These are phyloP conservation scores for Tausonia pullulans DNA, from an alignment of 1,284 basidiomycete species.

Conservation along the genomic window DNA sequence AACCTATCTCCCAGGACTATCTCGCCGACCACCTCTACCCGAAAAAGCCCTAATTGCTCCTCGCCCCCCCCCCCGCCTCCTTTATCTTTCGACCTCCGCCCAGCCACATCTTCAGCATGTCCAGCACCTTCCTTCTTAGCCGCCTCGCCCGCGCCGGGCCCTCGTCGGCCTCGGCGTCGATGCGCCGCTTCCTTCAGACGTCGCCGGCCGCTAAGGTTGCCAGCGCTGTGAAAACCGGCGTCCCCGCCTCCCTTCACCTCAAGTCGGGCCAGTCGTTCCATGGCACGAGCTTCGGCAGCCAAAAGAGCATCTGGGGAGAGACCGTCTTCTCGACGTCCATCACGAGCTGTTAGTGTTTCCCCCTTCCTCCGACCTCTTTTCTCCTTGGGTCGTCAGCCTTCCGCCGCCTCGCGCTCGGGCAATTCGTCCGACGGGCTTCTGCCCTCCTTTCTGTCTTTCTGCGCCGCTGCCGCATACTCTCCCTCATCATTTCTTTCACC, in stretches of 20 bases:
- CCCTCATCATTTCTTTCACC: neutral
- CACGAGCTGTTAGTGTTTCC: conserved; percentile 65
- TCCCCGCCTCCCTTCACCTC: conserved; percentile 80
- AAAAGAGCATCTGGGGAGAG: conserved; percentile 83
- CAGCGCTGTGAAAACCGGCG: conserved; percentile 38
- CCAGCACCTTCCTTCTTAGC: neutral
- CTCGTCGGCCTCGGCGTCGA: neutral
- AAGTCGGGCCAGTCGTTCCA: conserved; percentile 87
- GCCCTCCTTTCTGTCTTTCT: neutral
- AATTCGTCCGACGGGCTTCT: neutral
- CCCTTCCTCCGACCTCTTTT: neutral
- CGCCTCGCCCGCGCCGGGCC: neutral
- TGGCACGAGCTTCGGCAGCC: conserved; percentile 81
- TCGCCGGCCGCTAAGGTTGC: conserved; percentile 44
- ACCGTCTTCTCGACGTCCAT: conserved; percentile 98
- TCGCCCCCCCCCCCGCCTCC: too few species aligned
- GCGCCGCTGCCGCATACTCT: neutral
- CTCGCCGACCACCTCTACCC: too few species aligned
- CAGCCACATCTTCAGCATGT: too few species aligned
- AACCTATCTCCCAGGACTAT: too few species aligned
- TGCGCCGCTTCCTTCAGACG: neutral
- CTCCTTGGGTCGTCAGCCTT: too few species aligned
- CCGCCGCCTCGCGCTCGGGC: neutral
- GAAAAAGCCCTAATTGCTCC: too few species aligned
- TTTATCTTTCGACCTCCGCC: too few species aligned